Percentiles rank a stretch among this genome's conserved stretches.
Conservation (phyloP, 768 basidiomycete genomes). For the Baorangia bicolor region DNA sequence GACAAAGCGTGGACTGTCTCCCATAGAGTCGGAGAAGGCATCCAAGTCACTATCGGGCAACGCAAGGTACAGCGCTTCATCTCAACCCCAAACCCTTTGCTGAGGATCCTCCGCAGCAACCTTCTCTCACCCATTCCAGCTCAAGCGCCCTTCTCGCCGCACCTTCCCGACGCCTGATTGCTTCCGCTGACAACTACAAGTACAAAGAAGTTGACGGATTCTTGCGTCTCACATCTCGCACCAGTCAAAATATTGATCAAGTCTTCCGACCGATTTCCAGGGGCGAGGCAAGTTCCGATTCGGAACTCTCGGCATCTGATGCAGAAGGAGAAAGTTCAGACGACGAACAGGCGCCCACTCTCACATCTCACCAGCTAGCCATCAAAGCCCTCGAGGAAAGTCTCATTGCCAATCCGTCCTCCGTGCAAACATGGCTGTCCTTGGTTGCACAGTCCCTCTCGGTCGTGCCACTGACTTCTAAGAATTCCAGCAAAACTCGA, state of each 20-base stretch:
- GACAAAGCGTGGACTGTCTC: slow-evolving; percentile 47
- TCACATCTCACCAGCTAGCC: slow-evolving; percentile 58
- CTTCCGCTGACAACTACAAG: slow-evolving; percentile 39
- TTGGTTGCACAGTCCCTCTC: slow-evolving; percentile 64
- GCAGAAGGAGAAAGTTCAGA: slow-evolving; percentile 36
- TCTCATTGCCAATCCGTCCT: slow-evolving; percentile 50
- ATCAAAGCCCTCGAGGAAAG: slow-evolving; percentile 58
- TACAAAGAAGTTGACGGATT: slow-evolving; percentile 70
- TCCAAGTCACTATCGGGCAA: slow-evolving; percentile 52
- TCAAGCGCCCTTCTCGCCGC: slow-evolving; percentile 53
- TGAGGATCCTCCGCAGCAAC: slow-evolving; percentile 34
- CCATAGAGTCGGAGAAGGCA: slow-evolving; percentile 55
- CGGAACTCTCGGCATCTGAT: slow-evolving; percentile 35
- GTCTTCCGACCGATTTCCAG: slow-evolving; percentile 53
- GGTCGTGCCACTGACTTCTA: slow-evolving; percentile 58
- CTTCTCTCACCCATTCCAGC: slow-evolving; percentile 56
- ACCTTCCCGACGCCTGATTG: slow-evolving; percentile 47
- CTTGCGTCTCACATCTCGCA: slow-evolving; percentile 52
- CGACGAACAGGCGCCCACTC: slow-evolving; percentile 30
- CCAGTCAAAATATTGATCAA: slow-evolving; percentile 33
- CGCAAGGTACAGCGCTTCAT: slow-evolving; percentile 39
- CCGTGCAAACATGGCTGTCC: slow-evolving; percentile 58
- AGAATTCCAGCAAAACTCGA: slow-evolving; percentile 65
- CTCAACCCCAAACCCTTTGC: not conserved
- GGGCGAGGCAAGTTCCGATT: slow-evolving; percentile 29